Percentiles rank a stretch among this genome's conserved stretches.
Conservation (phyloP, 2,329 filamentous ascomycete genomes). For the Tolypocladium capitatum region DNA sequence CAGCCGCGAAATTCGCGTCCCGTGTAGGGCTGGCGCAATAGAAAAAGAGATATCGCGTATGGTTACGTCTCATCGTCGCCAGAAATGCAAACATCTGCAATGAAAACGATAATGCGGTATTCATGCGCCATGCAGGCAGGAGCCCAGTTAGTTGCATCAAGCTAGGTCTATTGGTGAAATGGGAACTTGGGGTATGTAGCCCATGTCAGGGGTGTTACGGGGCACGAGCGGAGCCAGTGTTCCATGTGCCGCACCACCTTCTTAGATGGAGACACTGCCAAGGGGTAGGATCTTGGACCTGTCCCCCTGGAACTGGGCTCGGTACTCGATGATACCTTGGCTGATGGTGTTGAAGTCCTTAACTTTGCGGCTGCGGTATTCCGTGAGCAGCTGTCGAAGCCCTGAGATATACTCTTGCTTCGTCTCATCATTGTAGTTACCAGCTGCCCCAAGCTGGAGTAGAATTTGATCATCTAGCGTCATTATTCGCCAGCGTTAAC, state of each 20-base stretch:
- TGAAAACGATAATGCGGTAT: neutral
- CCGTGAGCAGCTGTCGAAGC: slow-evolving; percentile 46
- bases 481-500: slow-evolving; percentile 34
- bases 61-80: slow-evolving; percentile 2
- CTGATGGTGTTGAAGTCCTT: slow-evolving; percentile 56
- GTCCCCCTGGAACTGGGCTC: slow-evolving; percentile 51
- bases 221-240: neutral
- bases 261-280: slow-evolving; percentile 31
- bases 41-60: slow-evolving; percentile 2
- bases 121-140: neutral
- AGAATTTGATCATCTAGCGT: slow-evolving; percentile 58
- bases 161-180: neutral
- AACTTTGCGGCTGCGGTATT: slow-evolving; percentile 44
- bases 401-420: slow-evolving; percentile 49
- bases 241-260: neutral
- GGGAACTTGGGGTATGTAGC: neutral
- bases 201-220: neutral
- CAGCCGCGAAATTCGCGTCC: neutral
- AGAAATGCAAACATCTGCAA: neutral
- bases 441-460: slow-evolving; percentile 54
- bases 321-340: slow-evolving; percentile 52
- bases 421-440: slow-evolving; percentile 48
- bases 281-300: slow-evolving; percentile 48
- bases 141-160: neutral
- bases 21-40: neutral